These are phyloP conservation scores for Gossypium sturtianum DNA, from an alignment of 345 rosid genomes.

Conservation along the genomic window DNA sequence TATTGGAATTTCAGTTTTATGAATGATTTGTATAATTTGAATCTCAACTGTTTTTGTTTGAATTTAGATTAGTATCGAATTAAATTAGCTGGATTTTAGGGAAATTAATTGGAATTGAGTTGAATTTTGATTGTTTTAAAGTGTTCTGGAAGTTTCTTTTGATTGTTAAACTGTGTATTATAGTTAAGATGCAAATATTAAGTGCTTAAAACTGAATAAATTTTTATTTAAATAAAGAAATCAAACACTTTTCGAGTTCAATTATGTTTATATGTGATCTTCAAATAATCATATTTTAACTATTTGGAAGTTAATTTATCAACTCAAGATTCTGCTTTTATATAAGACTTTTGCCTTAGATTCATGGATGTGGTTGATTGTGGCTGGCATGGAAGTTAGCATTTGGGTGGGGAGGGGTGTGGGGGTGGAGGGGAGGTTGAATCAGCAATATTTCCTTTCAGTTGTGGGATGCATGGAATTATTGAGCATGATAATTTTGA, in stretches of 20 bases:
- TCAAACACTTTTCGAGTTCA: neutral
- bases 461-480: neutral
- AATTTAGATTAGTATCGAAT: neutral
- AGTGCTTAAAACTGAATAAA: neutral
- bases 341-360: neutral
- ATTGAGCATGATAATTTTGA: neutral
- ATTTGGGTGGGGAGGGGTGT: no score
- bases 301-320: neutral
- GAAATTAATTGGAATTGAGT: neutral
- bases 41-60: neutral
- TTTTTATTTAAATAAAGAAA: neutral
- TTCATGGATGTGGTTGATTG: neutral
- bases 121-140: neutral
- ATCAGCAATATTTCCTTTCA: neutral
- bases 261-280: constrained; percentile 2
- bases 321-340: neutral
- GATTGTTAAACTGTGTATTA: neutral
- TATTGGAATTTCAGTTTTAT: neutral
- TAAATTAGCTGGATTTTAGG: neutral
- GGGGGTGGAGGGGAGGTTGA: neutral
- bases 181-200: neutral
- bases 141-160: neutral
- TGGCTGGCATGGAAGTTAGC: neutral
- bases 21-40: constrained; percentile 6
- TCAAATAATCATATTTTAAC: neutral